phyloP scores from a whole-genome alignment of 192 early-diverging fungal genomes.

The Backusella mclennaniae region DNA sequence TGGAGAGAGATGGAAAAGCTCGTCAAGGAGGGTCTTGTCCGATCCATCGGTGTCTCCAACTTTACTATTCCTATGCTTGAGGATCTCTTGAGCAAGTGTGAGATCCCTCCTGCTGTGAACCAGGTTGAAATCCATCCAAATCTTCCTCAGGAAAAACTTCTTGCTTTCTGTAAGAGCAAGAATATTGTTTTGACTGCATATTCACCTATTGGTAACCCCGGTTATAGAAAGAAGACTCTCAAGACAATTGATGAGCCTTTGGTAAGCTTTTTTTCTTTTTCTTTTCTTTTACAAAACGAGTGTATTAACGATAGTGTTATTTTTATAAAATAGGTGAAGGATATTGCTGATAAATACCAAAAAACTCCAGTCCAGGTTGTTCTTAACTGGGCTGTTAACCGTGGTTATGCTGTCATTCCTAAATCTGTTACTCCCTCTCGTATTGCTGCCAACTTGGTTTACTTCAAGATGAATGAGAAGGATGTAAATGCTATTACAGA shows the following conservation, averaged over 20 bases:
- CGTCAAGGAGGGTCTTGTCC: constrained; percentile 56
- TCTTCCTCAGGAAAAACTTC: constrained; percentile 51
- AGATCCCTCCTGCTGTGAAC: constrained; percentile 68
- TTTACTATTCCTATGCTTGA: constrained; percentile 57
- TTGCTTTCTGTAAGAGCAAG: constrained; percentile 54
- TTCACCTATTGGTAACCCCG: constrained; percentile 57
- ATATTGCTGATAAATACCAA: constrained; percentile 46
- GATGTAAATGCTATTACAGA: constrained; percentile 22
- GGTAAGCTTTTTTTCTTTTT: neutral
- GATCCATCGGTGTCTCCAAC: constrained; percentile 81
- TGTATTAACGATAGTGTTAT: neutral
- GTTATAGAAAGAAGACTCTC: constrained; percentile 31
- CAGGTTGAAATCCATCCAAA: constrained; percentile 68
- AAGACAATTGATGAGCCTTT: constrained; percentile 54
- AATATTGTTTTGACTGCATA: constrained; percentile 63
- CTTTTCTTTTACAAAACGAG: neutral
- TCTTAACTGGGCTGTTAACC: constrained; percentile 54
- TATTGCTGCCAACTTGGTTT: constrained; percentile 50
- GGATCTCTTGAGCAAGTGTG: constrained; percentile 57
- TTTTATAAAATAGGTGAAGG: constrained; percentile 29
- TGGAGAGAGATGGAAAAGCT: constrained; percentile 77
- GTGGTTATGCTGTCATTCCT: constrained; percentile 52
- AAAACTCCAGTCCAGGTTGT: constrained; percentile 55
- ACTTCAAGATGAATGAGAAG: constrained; percentile 33
- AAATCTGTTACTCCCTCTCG: constrained; percentile 55